phyloP scores from a whole-genome alignment of 1,284 basidiomycete genomes.

The Apiotrichum mycotoxinovorans region DNA sequence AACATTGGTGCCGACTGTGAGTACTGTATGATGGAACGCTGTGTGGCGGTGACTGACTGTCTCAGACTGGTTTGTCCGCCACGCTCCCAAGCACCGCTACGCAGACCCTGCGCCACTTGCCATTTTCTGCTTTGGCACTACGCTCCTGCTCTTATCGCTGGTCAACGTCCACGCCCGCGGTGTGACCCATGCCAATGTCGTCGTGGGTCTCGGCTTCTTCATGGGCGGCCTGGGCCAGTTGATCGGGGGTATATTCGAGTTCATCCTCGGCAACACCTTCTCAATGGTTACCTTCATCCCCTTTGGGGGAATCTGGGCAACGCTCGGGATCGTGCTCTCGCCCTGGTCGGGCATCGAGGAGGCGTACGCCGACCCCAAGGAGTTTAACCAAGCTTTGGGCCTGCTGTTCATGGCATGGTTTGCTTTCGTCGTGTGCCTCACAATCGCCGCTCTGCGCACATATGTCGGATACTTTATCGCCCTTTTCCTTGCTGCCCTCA shows the following conservation, averaged over 20 bases:
- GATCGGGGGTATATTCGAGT: slow-evolving; percentile 52
- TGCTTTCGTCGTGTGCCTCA: slow-evolving; percentile 16
- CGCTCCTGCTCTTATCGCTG: background rate
- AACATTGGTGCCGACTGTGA: no score
- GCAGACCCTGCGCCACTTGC: background rate
- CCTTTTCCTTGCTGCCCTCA: slow-evolving; percentile 57
- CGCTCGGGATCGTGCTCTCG: background rate
- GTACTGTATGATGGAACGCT: no score
- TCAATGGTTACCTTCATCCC: slow-evolving; percentile 54
- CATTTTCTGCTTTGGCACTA: background rate
- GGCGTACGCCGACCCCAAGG: background rate
- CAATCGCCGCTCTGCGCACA: slow-evolving; percentile 60
- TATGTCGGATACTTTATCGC: slow-evolving; percentile 51
- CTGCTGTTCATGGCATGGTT: slow-evolving; percentile 34
- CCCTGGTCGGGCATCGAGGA: background rate
- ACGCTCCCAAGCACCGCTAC: no score
- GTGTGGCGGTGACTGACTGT: no score
- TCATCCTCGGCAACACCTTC: slow-evolving; percentile 61
- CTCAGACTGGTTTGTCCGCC: no score
- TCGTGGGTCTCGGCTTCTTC: slow-evolving; percentile 66
- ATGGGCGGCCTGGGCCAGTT: slow-evolving; percentile 69
- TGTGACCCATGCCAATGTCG: slow-evolving; percentile 32
- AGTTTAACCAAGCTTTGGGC: slow-evolving; percentile 43
- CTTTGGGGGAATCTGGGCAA: background rate
- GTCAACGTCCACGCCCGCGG: background rate